Conservation (phyloP, 2,329 filamentous ascomycete species). For the Calonectria ilicicola region DNA sequence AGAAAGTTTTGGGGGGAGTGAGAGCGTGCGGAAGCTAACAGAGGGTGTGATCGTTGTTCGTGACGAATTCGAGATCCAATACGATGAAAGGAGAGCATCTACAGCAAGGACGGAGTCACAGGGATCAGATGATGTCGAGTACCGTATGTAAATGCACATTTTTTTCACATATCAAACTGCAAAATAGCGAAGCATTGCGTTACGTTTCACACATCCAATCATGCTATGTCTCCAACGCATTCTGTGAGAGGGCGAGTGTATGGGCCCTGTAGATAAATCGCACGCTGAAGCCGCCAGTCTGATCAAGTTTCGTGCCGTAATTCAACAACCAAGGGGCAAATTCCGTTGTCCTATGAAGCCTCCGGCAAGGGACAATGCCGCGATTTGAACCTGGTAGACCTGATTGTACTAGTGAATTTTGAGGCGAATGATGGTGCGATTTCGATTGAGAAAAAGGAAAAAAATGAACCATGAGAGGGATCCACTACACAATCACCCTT, state of each 20-base stretch:
- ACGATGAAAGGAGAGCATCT: slow-evolving; percentile 32
- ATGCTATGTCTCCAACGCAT: not conserved
- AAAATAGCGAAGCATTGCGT: not conserved
- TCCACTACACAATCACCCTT: not conserved
- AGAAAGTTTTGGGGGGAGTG: slow-evolving; percentile 31
- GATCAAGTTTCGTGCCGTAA: not conserved
- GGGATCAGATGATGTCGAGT: slow-evolving; percentile 33
- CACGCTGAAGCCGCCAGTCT: not conserved
- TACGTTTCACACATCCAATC: not conserved
- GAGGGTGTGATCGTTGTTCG: slow-evolving; percentile 37
- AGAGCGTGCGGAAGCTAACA: slow-evolving; percentile 38
- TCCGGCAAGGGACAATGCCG: not conserved
- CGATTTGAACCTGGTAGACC: not conserved
- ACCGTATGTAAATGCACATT: slow-evolving; percentile 20
- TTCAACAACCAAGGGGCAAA: not conserved
- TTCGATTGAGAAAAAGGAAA: not conserved
- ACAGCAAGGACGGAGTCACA: slow-evolving; percentile 29
- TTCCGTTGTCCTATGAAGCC: not conserved
- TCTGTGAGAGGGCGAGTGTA: not conserved
- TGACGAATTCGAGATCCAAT: slow-evolving; percentile 39
- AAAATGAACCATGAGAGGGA: not conserved
- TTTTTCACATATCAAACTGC: not conserved
- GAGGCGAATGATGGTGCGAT: not conserved
- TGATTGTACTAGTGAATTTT: not conserved
- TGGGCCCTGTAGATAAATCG: no score